Conservation (phyloP, 768 basidiomycete species). For the Paxillus involutus region DNA sequence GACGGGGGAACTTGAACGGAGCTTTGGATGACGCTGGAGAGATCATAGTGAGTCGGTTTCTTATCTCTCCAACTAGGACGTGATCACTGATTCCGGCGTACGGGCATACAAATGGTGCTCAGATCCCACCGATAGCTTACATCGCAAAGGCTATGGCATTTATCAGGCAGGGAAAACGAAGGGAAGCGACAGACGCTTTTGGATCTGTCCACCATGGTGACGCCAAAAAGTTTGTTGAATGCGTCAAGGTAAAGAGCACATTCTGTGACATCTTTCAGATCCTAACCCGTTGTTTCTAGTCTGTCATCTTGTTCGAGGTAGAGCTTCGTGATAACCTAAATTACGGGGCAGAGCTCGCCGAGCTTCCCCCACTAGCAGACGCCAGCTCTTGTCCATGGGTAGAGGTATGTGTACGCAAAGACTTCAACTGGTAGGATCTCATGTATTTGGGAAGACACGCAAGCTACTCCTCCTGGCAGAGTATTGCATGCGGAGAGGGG, state of each 20-base stretch:
- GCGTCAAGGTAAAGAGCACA: slow-evolving; percentile 9
- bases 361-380: neutral
- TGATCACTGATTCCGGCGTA: neutral
- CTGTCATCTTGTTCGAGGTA: slow-evolving; percentile 3
- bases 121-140: slow-evolving; percentile 9
- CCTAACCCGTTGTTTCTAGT: neutral
- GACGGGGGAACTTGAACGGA: neutral
- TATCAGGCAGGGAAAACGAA: neutral
- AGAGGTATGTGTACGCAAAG: neutral
- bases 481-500: neutral
- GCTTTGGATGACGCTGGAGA: slow-evolving; percentile 8
- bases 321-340: neutral
- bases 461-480: slow-evolving; percentile 4
- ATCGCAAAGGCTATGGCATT: slow-evolving; percentile 13
- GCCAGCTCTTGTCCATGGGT: neutral
- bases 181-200: slow-evolving; percentile 6
- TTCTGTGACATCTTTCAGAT: neutral
- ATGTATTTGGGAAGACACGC: neutral
- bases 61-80: neutral
- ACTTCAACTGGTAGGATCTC: neutral
- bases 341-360: neutral
- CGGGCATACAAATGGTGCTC: neutral
- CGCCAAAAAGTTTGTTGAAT: slow-evolving; percentile 1
- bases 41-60: neutral
- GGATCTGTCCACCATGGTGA: neutral